Evolutionary conservation across 306 rosid species (phyloP), one percentile per base, ranked within the genome.

Genomic region (Adenanthera pavonina): DNA sequence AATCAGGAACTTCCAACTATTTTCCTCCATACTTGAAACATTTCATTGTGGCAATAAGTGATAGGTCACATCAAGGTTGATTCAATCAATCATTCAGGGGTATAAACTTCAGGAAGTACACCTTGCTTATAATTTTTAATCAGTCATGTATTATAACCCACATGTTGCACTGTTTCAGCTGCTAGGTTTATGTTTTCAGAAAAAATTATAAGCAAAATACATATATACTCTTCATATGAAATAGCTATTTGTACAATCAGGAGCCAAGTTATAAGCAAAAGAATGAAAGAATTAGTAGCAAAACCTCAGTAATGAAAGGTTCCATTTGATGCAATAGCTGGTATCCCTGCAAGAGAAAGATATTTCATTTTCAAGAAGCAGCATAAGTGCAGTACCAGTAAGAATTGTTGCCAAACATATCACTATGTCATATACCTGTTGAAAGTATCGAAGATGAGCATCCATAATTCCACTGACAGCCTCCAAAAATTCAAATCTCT

Each of bases 371-470:
- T 79, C 64, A 49, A 81, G 72, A 41, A 65, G 68, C 57, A 82
- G 61, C 46, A 68, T 69, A 68, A 74, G 48, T 76, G 84, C 49
- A 72, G 57, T 74, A 76, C 54, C 79, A 71, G 19, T 76, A 17
- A 12, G 72, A 72, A 65, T 72, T 52, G 62, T 19, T 30, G 77
- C 46, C 80, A 33, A 12, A 80, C 76, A 77, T 33, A 73, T 76
- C 80, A 62, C 72, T 40, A 46, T 52, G 79, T 43, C 66, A 54
- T 71, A 33, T 60, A 91, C 97, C 96, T 91, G 96, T 86, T 91
- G 92, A 88, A 91, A 93, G 87, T 89, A 91, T 81, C 90, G 90
- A 80, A 89, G 94, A 88, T 91, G 97, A 74, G 96, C 92, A 78
- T 93, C 94, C 97, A 93, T 89, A 78, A 90, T 78, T 76, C 92